Base-by-base conservation (phyloP, 768 basidiomycete species). In the Daedalea quercina region DNA sequence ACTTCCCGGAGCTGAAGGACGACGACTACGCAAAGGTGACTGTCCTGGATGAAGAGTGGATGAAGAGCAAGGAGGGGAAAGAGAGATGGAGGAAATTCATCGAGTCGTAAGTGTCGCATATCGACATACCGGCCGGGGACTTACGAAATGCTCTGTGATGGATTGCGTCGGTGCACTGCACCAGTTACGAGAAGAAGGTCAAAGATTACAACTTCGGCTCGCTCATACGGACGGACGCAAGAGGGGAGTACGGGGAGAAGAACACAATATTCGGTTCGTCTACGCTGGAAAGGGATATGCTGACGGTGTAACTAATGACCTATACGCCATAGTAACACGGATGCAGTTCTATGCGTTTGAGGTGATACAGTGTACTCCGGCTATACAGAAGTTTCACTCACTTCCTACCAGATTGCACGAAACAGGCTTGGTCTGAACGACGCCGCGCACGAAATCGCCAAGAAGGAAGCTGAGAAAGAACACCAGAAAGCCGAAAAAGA, bases 161-260 rank as follows among this genome's bases (percentile, higher is more conserved):
- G 37, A 3, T n/a, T 28, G 7, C 15, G 4, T 40, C 8, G 13
- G 4, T 6, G 37, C 15, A 19, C 6, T 15, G 37, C 15, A 15
- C 37, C 57, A 90, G 90, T 54, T 96, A 94, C 71, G 88, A 95
- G 71, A 84, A 87, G 54, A 89, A 87, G 63, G 75, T 98, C 50
- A 87, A 88, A 63, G 93, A 97, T 59, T 91, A 87, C 72, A 98
- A 98, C 76, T 97, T 97, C 70, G 96, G 96, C 19, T 97, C 91
- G 1, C 74, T 99, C 59, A 87, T 99, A 57, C 81, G 96, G 47
- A 85, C 80, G 44, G 81, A 96, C 63, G 78, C 86, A 34, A 74
- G 72, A 45, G 76, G 80, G 52, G 92, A 94, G 65, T 99, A 98
- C 68, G 82, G 80, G 11, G 88, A 98, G 74, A 79, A 75, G 28